Percentiles rank a stretch among this genome's conserved stretches.
Evolutionary conservation across 371 early-diverging fungal genomes (phyloP).

Genomic region (Rhizomucor pusillus): DNA sequence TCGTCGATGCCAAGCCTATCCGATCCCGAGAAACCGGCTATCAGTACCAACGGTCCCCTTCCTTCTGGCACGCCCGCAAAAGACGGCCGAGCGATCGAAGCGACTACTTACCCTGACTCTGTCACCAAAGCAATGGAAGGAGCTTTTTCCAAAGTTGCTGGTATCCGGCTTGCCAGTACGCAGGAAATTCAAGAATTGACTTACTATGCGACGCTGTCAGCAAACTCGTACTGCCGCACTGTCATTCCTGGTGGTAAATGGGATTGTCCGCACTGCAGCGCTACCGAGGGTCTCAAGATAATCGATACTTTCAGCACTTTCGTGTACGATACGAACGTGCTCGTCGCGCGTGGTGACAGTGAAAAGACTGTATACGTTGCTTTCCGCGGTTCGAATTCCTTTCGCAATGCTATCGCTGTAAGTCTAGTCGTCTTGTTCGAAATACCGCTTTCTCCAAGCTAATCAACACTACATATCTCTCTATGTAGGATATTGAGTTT

Average conservation of each 20-base stretch:
- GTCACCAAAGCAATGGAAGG: too few species aligned
- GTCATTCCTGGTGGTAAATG: constrained; percentile 11
- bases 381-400: constrained; percentile 15
- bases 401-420: constrained; percentile 15
- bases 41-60: too few species aligned
- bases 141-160: too few species aligned
- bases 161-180: not conserved
- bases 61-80: too few species aligned
- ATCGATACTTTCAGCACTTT: constrained; percentile 5
- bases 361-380: constrained; percentile 6
- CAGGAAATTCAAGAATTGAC: too few species aligned
- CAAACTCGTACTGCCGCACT: constrained; percentile 4
- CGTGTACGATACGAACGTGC: constrained; percentile 9
- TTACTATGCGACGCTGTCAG: too few species aligned
- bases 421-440: not conserved
- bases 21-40: too few species aligned
- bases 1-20: too few species aligned
- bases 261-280: constrained; percentile 13
- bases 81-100: too few species aligned
- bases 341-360: constrained; percentile 10
- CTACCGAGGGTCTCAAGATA: constrained; percentile 2
- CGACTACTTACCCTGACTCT: too few species aligned
- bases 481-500: constrained; percentile 10
- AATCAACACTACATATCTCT: not conserved
- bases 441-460: not conserved